Percentiles rank a stretch among this genome's conserved stretches.
Conservation (phyloP, 2,329 filamentous ascomycete species). For the Dryadomyces quercus-mongolicae region DNA sequence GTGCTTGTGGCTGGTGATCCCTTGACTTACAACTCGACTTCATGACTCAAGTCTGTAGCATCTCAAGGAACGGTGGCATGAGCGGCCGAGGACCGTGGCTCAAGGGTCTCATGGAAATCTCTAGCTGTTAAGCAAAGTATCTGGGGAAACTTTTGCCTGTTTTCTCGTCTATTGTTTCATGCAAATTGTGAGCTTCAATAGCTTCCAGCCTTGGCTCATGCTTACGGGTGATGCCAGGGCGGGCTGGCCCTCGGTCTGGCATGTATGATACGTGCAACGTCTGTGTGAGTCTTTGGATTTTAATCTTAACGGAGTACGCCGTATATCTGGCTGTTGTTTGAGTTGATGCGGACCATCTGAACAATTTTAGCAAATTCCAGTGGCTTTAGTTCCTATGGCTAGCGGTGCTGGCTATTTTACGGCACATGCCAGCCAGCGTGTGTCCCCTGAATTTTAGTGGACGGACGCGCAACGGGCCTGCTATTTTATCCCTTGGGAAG, state of each 20-base stretch:
- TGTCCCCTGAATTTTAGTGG: neutral
- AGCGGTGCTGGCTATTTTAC: neutral
- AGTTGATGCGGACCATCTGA: too few species aligned
- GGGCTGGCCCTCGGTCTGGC: neutral
- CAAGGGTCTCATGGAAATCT: too few species aligned
- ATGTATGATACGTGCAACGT: neutral
- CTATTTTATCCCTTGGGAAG: neutral
- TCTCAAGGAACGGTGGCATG: too few species aligned
- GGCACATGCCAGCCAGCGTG: neutral
- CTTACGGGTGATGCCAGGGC: too few species aligned
- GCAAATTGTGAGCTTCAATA: neutral
- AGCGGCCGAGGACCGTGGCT: too few species aligned
- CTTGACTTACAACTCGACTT: too few species aligned
- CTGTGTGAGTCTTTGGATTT: neutral
- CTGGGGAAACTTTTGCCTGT: neutral
- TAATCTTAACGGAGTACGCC: too few species aligned
- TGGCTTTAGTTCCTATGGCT: neutral
- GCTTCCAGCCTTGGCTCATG: too few species aligned
- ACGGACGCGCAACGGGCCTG: neutral
- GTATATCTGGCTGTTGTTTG: too few species aligned
- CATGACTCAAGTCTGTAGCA: neutral
- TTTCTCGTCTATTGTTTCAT: too few species aligned
- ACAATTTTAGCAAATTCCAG: conserved; percentile 4
- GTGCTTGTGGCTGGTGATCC: neutral
- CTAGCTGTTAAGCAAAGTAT: too few species aligned